Evolutionary conservation across 176 grass and related monocot genomes (phyloP), one percentile per base, ranked within the genome.

Genomic region (Musa itinerans): DNA sequence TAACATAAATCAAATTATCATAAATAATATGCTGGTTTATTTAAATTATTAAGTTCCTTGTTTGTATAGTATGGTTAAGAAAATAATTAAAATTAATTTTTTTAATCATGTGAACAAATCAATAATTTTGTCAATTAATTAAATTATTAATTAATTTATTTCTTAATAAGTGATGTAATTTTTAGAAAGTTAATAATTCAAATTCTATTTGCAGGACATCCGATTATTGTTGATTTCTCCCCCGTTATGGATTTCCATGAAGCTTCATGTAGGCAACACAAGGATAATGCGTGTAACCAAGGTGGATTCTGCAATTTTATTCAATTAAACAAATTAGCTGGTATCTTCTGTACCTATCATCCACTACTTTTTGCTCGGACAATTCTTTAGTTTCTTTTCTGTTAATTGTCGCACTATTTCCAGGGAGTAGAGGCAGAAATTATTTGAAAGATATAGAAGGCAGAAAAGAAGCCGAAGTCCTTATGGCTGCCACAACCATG

Each of bases 241-340:
- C 65, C 77, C 15, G 53, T 79, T 79, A 79, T 65, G 14, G 77
- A 79, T 58, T 79, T 79, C 6, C 66, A 53, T 48, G 65, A 79
- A 53, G 77, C 77, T 43, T 71, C 77, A 78, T 70, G 77, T 56
- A 55, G 77, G 52, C 77, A 78, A 22, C 69, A 70, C 2, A 63
- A 79, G 49, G 77, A 79, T 26, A 79, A 79, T 27, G 70, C 65
- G 10, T 61, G 65, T 51, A 58, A 58, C 34, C 65, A 66, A 70
- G 65, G 77, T 58, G 77, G 77, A 56, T 79, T 70, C 57, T 79
- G 77, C 65, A 79, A 79, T 69, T 79, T 70, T 54, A 79, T 79
- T 65, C 77, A 79, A 49, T 70, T 79, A 26, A 79, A 58, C 65
- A 79, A 49, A 79, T 79, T 57, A 79, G 77, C 53, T 70, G 77